A percentile compares a stretch with the other conserved stretches of the same genome.
Evolutionary conservation across 108 stramenopile species (phyloP).

Genomic region (Nitzschia sp.): DNA sequence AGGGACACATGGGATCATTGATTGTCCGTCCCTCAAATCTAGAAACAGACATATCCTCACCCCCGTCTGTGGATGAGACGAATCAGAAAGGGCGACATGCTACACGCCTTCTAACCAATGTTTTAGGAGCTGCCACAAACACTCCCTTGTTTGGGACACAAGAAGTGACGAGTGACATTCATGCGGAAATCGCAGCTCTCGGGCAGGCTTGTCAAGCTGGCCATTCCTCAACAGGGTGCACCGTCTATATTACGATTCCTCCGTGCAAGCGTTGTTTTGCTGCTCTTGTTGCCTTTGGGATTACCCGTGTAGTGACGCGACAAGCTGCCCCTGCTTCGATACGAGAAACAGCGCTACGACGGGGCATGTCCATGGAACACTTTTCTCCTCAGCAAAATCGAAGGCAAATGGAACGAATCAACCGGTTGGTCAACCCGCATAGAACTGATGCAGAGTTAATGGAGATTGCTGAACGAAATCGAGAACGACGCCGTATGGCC

Average conservation of each 20-base stretch:
- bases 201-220: conserved; percentile 35
- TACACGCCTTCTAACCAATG: conserved; percentile 7
- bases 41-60: conserved; percentile 3
- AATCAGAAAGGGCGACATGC: conserved; percentile 19
- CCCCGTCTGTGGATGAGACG: conserved; percentile 7
- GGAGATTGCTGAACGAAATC: conserved; percentile 23
- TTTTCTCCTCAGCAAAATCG: conserved; percentile 26
- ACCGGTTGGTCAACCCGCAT: conserved; percentile 20
- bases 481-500: background rate
- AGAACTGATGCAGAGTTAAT: conserved; percentile 27
- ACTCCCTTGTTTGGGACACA: conserved; percentile 27
- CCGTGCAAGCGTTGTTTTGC: conserved; percentile 75
- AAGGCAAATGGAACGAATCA: conserved; percentile 35
- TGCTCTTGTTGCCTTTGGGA: conserved; percentile 50
- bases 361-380: background rate
- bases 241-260: conserved; percentile 71
- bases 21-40: conserved; percentile 41
- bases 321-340: conserved; percentile 13
- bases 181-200: conserved; percentile 69
- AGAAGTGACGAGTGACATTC: conserved; percentile 54
- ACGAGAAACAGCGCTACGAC: conserved; percentile 6
- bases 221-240: conserved; percentile 14
- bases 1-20: conserved; percentile 60
- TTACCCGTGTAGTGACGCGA: conserved; percentile 54
- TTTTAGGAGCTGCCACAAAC: conserved; percentile 30